Percentiles rank a stretch among this genome's conserved stretches.
Conservation (phyloP, 495 filamentous ascomycete genomes). For the Xylaria curta region DNA sequence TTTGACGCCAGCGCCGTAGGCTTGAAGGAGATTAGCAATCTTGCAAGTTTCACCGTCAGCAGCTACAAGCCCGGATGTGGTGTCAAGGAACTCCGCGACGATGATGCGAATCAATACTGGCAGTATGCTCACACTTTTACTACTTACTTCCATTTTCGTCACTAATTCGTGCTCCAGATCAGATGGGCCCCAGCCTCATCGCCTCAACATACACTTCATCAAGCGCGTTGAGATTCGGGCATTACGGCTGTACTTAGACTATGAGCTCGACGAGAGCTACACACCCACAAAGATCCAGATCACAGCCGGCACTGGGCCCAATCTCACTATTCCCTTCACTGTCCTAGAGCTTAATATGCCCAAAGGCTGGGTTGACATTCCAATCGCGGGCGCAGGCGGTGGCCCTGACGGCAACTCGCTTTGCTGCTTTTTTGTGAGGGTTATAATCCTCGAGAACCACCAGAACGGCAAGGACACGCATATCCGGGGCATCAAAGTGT, state of each 20-base stretch:
- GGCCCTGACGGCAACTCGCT: conserved; percentile 71
- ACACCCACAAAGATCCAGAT: conserved; percentile 94
- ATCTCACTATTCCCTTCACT: conserved; percentile 84
- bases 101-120: conserved; percentile 85
- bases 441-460: conserved; percentile 91
- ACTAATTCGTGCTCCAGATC: conserved; percentile 57
- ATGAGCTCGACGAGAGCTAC: conserved; percentile 90
- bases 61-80: conserved; percentile 92
- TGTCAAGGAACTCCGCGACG: conserved; percentile 80
- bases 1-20: conserved; percentile 57
- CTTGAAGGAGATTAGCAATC: conserved; percentile 90
- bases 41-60: conserved; percentile 91
- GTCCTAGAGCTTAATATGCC: conserved; percentile 80
- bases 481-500: conserved; percentile 91
- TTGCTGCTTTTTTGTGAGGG: conserved; percentile 83
- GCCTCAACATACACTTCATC: conserved; percentile 93
- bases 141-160: not conserved
- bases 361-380: conserved; percentile 87
- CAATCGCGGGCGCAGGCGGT: conserved; percentile 72
- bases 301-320: conserved; percentile 81
- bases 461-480: conserved; percentile 99
- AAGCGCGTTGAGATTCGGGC: conserved; percentile 85
- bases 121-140: conserved; percentile 59
- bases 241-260: conserved; percentile 89
- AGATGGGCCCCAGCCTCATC: conserved; percentile 93